phyloP scores from a whole-genome alignment of 139 green algal species.

The Chlamydomonas urium region DNA sequence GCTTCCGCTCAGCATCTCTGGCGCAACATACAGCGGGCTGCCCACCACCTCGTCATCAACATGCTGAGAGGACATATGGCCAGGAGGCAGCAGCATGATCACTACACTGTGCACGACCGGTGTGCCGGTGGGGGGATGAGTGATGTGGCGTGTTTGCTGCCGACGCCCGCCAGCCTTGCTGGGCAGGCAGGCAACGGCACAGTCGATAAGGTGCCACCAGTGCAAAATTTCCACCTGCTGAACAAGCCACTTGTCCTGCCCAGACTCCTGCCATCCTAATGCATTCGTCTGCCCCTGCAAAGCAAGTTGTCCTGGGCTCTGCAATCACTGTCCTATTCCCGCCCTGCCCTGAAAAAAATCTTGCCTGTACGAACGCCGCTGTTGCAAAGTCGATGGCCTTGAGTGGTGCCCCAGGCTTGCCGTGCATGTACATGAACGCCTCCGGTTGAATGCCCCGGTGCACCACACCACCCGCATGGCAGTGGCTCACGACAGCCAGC shows the following conservation, averaged over 20 bases:
- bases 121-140: too few species aligned
- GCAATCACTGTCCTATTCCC: not conserved
- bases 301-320: too few species aligned
- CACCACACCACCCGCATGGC: constrained; percentile 91
- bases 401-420: not conserved
- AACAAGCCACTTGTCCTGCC: not conserved
- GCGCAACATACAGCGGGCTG: constrained; percentile 61
- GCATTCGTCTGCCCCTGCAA: too few species aligned
- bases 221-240: not conserved
- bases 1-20: constrained; percentile 37
- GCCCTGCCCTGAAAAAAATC: not conserved
- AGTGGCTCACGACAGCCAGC: constrained; percentile 85
- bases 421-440: constrained; percentile 56
- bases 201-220: too few species aligned
- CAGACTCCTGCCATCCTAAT: too few species aligned
- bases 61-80: too few species aligned
- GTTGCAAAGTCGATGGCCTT: constrained; percentile 72
- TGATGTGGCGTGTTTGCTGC: too few species aligned
- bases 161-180: constrained; percentile 32
- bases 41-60: constrained; percentile 62
- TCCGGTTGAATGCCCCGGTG: constrained; percentile 88
- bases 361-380: not conserved
- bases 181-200: constrained; percentile 50
- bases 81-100: not conserved
- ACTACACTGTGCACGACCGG: not conserved